These are phyloP conservation scores for Nicotiana tabacum DNA, from an alignment of 257 asterid species.

Conservation along the genomic window DNA sequence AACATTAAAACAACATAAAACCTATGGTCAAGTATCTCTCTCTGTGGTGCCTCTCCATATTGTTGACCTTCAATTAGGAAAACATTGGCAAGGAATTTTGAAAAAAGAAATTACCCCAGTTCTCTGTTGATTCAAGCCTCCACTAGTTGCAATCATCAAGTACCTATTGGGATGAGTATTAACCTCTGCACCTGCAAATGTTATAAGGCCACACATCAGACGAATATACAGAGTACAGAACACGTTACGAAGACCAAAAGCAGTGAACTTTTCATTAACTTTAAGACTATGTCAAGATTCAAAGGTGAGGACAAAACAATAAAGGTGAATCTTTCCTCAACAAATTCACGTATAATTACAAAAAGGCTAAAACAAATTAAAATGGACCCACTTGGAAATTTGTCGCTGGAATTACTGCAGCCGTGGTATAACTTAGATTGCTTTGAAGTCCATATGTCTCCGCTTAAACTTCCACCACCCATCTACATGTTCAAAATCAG, in stretches of 20 bases:
- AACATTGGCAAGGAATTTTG: background rate
- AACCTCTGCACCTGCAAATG: conserved; percentile 35
- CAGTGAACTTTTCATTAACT: background rate
- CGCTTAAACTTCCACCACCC: conserved; percentile 40
- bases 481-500: conserved; percentile 30
- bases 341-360: background rate
- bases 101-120: conserved; percentile 51
- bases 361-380: background rate
- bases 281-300: background rate
- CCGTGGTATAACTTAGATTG: conserved; percentile 42
- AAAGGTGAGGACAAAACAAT: background rate
- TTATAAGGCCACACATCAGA: conserved; percentile 1
- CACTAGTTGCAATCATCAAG: conserved; percentile 71
- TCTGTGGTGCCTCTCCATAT: background rate
- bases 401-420: conserved; percentile 50
- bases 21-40: background rate
- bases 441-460: conserved; percentile 46
- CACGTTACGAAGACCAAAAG: background rate
- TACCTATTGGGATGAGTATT: conserved; percentile 39
- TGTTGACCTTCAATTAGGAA: background rate
- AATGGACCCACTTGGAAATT: conserved; percentile 34
- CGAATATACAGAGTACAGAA: background rate
- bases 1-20: background rate
- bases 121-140: conserved; percentile 86
- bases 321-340: background rate